Base-by-base conservation (phyloP, 257 asterid species). In the Gentiana dahurica region DNA sequence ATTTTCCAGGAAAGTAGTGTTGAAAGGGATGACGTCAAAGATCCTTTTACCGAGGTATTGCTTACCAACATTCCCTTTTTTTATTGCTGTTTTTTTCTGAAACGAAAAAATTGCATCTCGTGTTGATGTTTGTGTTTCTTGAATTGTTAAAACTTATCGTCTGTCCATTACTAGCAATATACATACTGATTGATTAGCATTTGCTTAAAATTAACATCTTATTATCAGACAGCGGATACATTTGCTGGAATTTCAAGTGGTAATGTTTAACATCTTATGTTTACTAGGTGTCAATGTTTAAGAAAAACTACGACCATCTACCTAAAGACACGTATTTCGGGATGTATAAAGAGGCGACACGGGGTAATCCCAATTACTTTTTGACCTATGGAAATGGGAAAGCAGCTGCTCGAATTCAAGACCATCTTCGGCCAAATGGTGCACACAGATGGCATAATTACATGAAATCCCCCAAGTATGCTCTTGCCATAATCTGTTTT, bases 1-100 rank as follows among this genome's bases (percentile, higher is more conserved):
- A 7, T 12, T 57, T 76, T 69, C 49, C 90, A 85, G 98, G 98
- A 92, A 74, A 92, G 98, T 76, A 92, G 96, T 71, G 75, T 85
- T 39, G 98, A 92, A 71, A 84, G 89, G 66, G 98, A 92, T 71
- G 93, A 92, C 70, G 68, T 92, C 68, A 81, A 80, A 76, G 95
- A 88, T 33, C 98, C 98, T 62, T 92, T 92, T 71, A 85, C 95
- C 0, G 97, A 92, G 98, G 98, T 92, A 85, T 60, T 54, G 33
- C 44, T 62, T 48, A 48, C 59, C 35, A 33, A 37, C 56, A 3
- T 53, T 2, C 12, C 58, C 51, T n/a, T 3, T 13, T 51, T 45
- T 33, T 44, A 5, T 15, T 11, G 35, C 37, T 49, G 8, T 60
- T 60, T 3, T 50, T 24, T 24, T 24, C 24, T 24, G 24, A 24